Percentiles rank a stretch among this genome's conserved stretches.
Evolutionary conservation across 768 basidiomycete genomes (phyloP).

Genomic region (Mrakia gelida): DNA sequence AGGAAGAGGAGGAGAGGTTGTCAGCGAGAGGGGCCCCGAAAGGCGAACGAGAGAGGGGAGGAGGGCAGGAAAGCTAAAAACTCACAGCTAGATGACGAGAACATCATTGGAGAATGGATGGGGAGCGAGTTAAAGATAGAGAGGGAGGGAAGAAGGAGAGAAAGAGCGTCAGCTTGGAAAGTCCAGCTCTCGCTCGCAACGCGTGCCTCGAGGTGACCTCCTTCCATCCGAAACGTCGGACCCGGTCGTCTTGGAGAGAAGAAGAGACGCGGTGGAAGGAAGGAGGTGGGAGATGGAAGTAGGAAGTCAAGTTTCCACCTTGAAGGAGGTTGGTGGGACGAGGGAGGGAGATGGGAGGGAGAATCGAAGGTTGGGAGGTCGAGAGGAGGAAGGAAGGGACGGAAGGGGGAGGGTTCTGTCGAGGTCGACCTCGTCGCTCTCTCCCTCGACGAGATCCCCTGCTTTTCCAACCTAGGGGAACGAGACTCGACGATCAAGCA

Average conservation of each 20-base stretch:
- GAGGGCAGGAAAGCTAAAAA: not conserved
- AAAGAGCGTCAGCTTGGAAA: not conserved
- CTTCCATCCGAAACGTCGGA: not conserved
- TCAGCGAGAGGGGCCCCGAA: not conserved
- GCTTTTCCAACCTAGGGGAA: not conserved
- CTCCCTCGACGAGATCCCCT: not conserved
- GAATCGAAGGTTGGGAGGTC: not conserved
- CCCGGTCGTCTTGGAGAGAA: not conserved
- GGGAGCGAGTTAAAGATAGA: not conserved
- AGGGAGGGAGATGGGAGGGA: not conserved
- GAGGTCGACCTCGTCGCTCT: not conserved
- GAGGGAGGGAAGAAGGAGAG: not conserved
- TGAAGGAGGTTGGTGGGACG: not conserved
- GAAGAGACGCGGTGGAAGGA: no score
- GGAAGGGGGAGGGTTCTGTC: not conserved
- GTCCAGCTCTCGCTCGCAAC: not conserved
- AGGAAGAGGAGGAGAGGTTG: not conserved
- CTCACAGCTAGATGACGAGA: not conserved
- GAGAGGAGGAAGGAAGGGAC: not conserved
- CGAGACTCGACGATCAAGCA: not conserved
- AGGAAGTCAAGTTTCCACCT: not conserved
- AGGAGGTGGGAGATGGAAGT: no score
- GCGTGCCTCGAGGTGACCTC: not conserved
- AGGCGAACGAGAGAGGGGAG: not conserved
- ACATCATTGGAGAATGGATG: not conserved